Base-by-base conservation (phyloP, 371 early-diverging fungal species). In the Mortierella sp. region DNA sequence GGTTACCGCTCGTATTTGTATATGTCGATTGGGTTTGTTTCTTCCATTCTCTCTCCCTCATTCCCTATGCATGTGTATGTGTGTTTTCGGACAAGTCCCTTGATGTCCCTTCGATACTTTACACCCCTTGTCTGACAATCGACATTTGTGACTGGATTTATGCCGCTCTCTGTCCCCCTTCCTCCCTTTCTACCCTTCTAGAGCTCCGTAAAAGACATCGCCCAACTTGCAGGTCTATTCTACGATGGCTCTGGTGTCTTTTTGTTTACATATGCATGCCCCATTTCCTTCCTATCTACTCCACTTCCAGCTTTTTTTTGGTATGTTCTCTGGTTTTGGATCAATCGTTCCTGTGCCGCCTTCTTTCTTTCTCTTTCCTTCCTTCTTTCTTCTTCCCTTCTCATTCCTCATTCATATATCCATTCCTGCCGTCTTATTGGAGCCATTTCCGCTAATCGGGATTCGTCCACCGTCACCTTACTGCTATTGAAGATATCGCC, bases 181-280 rank as follows among this genome's bases (percentile, higher is more conserved):
- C 4, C 22, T 4, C 32, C 55, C 55, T 32, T 55, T 10, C 62
- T n/a, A 16, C 13, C 62, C 64, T 63, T 50, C 52, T 36, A 7
- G 52, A 63, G 38, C 64, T 36, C 64, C 33, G 47, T 48, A 63
- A 63, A 63, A 43, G 52, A 50, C 50, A 47, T 32, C 28, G 63
- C 63, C 50, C n/a, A 52, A 6, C 7, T 16, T 36, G 13, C n/a
- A 21, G 16, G 10, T 40, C 19, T 50, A 50, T 50, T 50, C 50
- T n/a, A n/a, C n/a, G 3, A 59, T 43, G 28, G 21, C 21, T 53
- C 21, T 53, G 45, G 45, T 16, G 48, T 48, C 48, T 48, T 48
- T 48, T 48, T 41, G 28, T 50, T 19, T 50, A 36, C 36, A 55
- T 13, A 55, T 28, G 10, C 11, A 28, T 28, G 32, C 32, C 28